Evolutionary conservation across 2,329 filamentous ascomycete species (phyloP), one percentile per base, ranked within the genome.

Genomic region (Botrytis elliptica): DNA sequence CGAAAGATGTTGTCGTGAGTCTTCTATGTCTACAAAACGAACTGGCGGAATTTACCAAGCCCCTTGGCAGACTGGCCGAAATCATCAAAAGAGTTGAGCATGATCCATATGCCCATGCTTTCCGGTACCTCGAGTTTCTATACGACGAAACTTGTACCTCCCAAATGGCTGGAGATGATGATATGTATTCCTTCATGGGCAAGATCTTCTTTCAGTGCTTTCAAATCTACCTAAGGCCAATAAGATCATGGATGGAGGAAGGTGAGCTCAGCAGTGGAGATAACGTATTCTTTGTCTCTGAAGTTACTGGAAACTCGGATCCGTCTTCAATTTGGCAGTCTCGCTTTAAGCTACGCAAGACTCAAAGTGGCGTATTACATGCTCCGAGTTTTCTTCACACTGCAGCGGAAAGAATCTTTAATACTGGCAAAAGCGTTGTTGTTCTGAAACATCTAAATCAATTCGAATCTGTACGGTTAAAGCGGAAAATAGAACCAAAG

Each of bases 381-480:
- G 90, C 91, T 0, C 95, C 95, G 0, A 86, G 84, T 4, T 98
- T 97, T 76, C 85, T 98, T 7, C 88, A 90, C 57, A 87, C 91
- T 3, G 88, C 91, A 2, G 89, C 89, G 0, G 84, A 85, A 38
- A 92, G 90, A 75, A 93, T 98, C 55, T 95, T 97, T 78, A 94
- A 91, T 1, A 91, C 93, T 1, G 95, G 95, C 0, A 98, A 98
- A 82, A 97, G 92, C 78, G 91, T 96, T 72, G 89, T 96, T 1
- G 92, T 98, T 63, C 84, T 98, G n/a, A 91, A 91, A 75, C 88
- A 91, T 66, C 85, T 97, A 18, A 89, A 90, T 59, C 85, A 87
- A 72, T 85, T 87, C 74, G 81, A 84, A 67, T 78, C 82, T 67
- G 66, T 79, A 78, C 78, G 75, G 73, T 81, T 75, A 70, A 79